These are phyloP conservation scores for Torulaspora delbrueckii DNA, from an alignment of 805 yeast species.

Conservation along the genomic window DNA sequence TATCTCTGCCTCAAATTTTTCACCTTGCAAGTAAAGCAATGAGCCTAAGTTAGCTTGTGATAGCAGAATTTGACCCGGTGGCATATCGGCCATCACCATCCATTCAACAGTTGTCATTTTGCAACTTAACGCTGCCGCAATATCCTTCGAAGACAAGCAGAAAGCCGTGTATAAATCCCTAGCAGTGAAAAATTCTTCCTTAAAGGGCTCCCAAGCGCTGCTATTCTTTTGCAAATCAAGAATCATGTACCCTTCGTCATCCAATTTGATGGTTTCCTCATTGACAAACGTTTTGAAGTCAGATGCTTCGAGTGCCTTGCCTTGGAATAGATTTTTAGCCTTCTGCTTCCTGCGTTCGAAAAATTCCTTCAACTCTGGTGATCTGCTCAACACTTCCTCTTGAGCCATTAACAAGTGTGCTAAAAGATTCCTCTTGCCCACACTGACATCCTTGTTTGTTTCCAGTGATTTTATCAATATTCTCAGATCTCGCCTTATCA, in stretches of 20 bases:
- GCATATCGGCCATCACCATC: constrained; percentile 69
- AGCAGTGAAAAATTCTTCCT: constrained; percentile 72
- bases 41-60: constrained; percentile 70
- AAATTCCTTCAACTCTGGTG: constrained; percentile 35
- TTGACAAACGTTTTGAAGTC: constrained; percentile 30
- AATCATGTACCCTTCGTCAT: constrained; percentile 32
- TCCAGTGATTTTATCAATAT: constrained; percentile 58
- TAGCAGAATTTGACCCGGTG: constrained; percentile 57
- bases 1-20: constrained; percentile 51
- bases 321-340: constrained; percentile 16
- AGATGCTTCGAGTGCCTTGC: constrained; percentile 12
- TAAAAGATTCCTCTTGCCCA: constrained; percentile 52
- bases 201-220: constrained; percentile 65
- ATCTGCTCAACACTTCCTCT: constrained; percentile 50
- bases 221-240: constrained; percentile 38
- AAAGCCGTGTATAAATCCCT: constrained; percentile 72
- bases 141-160: constrained; percentile 64
- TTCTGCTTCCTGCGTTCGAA: constrained; percentile 34
- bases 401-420: constrained; percentile 65
- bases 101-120: constrained; percentile 61
- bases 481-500: constrained; percentile 66
- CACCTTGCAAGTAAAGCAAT: constrained; percentile 61
- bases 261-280: constrained; percentile 26
- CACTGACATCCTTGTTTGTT: constrained; percentile 44
- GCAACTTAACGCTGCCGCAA: constrained; percentile 53